Conservation (phyloP, 1,284 basidiomycete genomes). For the Rhodotorula glutinis region DNA sequence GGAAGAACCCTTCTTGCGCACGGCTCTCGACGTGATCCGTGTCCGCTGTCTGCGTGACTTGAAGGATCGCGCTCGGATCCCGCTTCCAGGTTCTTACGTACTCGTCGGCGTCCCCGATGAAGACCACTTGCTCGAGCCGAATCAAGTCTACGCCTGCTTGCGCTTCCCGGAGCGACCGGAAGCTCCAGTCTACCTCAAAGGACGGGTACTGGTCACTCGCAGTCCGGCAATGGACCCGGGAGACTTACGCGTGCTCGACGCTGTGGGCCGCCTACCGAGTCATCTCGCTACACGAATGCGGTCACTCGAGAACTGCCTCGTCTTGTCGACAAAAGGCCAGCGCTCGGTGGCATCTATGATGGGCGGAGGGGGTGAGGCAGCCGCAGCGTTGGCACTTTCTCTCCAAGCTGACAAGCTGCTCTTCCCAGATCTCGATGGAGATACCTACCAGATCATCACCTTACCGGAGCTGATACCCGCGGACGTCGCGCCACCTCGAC, state of each 20-base stretch:
- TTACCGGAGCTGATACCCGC: constrained; percentile 54
- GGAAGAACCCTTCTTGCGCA: constrained; percentile 57
- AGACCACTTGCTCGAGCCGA: constrained; percentile 53
- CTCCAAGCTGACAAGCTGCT: not conserved
- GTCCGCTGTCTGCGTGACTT: constrained; percentile 64
- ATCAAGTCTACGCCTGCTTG: constrained; percentile 55
- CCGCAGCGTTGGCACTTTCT: too few species aligned
- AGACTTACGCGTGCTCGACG: constrained; percentile 61
- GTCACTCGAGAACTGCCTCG: constrained; percentile 36
- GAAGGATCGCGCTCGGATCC: constrained; percentile 68
- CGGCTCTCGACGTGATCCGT: constrained; percentile 57
- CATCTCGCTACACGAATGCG: not conserved
- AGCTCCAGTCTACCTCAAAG: constrained; percentile 54
- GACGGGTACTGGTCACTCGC: constrained; percentile 59
- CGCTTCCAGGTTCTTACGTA: constrained; percentile 62
- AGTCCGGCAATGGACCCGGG: constrained; percentile 66
- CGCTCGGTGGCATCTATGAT: constrained; percentile 43
- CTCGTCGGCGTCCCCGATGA: constrained; percentile 75
- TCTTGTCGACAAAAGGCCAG: constrained; percentile 45
- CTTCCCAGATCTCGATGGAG: constrained; percentile 21
- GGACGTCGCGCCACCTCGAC: constrained; percentile 52
- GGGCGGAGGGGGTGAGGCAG: constrained; percentile 25
- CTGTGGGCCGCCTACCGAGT: constrained; percentile 58
- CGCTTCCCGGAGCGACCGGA: constrained; percentile 30
- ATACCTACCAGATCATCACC: constrained; percentile 18